Percentiles rank a stretch among this genome's conserved stretches.
Conservation (phyloP, 192 early-diverging fungal species). For the Spinellus fusiger region DNA sequence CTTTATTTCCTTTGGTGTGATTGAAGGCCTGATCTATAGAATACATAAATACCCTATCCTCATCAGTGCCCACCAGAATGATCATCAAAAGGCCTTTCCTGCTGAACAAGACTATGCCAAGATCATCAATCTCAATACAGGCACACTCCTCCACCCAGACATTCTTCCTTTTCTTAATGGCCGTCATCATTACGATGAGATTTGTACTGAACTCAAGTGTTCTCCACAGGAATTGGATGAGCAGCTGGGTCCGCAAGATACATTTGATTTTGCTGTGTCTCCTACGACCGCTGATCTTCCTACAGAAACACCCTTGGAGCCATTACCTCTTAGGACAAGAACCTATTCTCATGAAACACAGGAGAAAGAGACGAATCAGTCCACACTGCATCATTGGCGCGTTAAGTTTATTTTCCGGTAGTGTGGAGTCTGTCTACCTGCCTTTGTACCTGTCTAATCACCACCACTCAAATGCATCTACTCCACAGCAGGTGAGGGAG, state of each 20-base stretch:
- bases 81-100: not conserved
- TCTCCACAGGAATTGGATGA: slow-evolving; percentile 56
- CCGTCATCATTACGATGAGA: slow-evolving; percentile 67
- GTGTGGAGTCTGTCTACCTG: not conserved
- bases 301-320: too few species aligned
- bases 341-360: not conserved
- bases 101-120: not conserved
- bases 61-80: slow-evolving; percentile 8
- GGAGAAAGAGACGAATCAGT: not conserved
- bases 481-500: too few species aligned
- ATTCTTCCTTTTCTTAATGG: slow-evolving; percentile 52
- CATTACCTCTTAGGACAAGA: too few species aligned
- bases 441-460: not conserved
- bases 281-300: too few species aligned
- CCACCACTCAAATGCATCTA: too few species aligned
- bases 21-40: slow-evolving; percentile 77
- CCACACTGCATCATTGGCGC: not conserved
- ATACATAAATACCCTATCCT: slow-evolving; percentile 88
- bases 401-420: not conserved
- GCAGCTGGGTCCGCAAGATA: slow-evolving; percentile 8
- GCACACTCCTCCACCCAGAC: slow-evolving; percentile 13
- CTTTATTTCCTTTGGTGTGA: slow-evolving; percentile 86
- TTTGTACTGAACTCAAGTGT: slow-evolving; percentile 63
- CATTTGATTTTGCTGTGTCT: not conserved
- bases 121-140: slow-evolving; percentile 22